A percentile compares a stretch with the other conserved stretches of the same genome.
phyloP scores from a whole-genome alignment of 2,329 filamentous ascomycete genomes.

The Blastomyces gilchristii region DNA sequence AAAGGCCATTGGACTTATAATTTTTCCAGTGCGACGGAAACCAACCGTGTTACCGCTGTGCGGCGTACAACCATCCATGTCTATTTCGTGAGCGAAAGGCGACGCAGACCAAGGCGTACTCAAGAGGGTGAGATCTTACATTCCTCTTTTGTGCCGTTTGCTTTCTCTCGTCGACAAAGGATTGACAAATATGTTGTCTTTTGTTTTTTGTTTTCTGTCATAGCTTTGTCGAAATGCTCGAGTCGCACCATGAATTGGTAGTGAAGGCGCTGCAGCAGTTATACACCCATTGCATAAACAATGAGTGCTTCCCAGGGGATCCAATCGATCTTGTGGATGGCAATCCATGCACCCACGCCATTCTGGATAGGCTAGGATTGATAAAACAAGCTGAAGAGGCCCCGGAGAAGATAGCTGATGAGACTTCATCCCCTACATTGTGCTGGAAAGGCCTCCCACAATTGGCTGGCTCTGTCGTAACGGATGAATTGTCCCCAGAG shows the following conservation, averaged over 20 bases:
- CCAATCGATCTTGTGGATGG: conserved; percentile 33
- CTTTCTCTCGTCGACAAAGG: neutral
- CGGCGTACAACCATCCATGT: conserved; percentile 35
- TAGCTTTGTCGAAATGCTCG: conserved; percentile 38
- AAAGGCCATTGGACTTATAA: conserved; percentile 11
- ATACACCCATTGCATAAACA: conserved; percentile 33
- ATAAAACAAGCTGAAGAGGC: conserved; percentile 36
- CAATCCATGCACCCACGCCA: conserved; percentile 34
- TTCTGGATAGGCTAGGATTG: conserved; percentile 33
- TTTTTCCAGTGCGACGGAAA: conserved; percentile 34
- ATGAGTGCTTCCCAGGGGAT: conserved; percentile 36
- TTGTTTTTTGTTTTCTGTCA: conserved; percentile 2
- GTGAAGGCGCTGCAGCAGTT: conserved; percentile 35
- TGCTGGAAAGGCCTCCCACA: conserved; percentile 29
- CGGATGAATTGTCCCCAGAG: conserved; percentile 31
- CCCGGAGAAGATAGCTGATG: conserved; percentile 27
- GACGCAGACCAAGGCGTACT: conserved; percentile 37
- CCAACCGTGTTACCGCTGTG: conserved; percentile 36
- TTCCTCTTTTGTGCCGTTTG: neutral
- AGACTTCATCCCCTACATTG: conserved; percentile 26
- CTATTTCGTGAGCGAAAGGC: conserved; percentile 37
- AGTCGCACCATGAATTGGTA: conserved; percentile 35
- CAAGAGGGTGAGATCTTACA: conserved; percentile 28
- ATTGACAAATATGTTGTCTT: conserved; percentile 8
- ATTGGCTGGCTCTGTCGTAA: conserved; percentile 29